Percentiles rank a stretch among this genome's conserved stretches.
Conservation (phyloP, 1,284 basidiomycete species). For the Cryptococcus wingfieldii region DNA sequence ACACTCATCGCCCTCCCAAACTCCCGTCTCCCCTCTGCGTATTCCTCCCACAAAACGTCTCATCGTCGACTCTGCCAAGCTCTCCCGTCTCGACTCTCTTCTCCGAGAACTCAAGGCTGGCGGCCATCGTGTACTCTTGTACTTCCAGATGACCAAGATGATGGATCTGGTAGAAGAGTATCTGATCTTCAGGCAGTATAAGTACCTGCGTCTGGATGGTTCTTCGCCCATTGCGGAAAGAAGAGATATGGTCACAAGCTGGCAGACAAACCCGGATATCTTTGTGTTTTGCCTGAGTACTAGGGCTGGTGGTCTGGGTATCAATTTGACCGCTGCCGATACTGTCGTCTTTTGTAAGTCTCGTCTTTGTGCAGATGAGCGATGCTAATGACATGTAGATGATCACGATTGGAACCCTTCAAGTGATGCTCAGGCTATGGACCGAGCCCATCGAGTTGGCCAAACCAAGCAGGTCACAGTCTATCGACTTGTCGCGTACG, state of each 20-base stretch:
- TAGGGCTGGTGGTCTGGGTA: conserved; percentile 93
- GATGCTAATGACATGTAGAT: conserved; percentile 52
- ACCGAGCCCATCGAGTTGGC: conserved; percentile 95
- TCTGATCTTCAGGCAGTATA: conserved; percentile 94
- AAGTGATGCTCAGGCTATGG: conserved; percentile 99
- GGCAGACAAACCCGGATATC: conserved; percentile 95
- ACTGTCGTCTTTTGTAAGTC: conserved; percentile 77
- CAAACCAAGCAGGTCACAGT: conserved; percentile 99
- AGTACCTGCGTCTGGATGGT: conserved; percentile 93
- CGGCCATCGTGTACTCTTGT: conserved; percentile 91
- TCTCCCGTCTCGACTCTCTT: conserved; percentile 82
- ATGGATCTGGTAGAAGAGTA: conserved; percentile 99
- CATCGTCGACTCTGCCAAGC: conserved; percentile 94
- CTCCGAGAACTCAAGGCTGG: conserved; percentile 88
- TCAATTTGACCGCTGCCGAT: conserved; percentile 96
- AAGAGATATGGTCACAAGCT: conserved; percentile 98
- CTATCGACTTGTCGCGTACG: conserved; percentile 73
- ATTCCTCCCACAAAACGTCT: conserved; percentile 94
- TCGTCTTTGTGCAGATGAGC: background rate
- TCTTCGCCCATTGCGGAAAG: conserved; percentile 93
- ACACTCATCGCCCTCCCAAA: conserved; percentile 52
- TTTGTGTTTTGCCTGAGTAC: conserved; percentile 96
- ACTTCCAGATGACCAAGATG: conserved; percentile 99
- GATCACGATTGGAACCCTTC: conserved; percentile 99
- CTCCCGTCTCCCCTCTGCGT: conserved; percentile 80